These are phyloP conservation scores for Geotrichum histeridarum DNA, from an alignment of 1,139 yeast genomes.

Conservation along the genomic window DNA sequence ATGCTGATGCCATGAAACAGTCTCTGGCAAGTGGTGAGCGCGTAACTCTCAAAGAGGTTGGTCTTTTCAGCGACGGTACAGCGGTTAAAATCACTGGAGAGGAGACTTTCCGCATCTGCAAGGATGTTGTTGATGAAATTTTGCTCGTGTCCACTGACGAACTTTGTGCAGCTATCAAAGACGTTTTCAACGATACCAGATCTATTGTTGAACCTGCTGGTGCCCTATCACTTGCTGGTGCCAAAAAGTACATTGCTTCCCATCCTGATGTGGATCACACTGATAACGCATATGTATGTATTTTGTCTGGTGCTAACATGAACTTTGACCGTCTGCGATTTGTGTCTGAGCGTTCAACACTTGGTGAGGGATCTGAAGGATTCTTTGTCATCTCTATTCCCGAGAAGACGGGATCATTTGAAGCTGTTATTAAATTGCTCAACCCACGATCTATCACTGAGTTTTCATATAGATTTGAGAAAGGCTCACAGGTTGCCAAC, in stretches of 20 bases:
- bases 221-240: slow-evolving; percentile 91
- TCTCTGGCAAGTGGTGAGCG: slow-evolving; percentile 58
- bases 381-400: slow-evolving; percentile 87
- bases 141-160: slow-evolving; percentile 88
- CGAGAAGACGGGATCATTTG: slow-evolving; percentile 86
- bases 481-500: slow-evolving; percentile 53
- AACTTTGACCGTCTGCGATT: slow-evolving; percentile 92
- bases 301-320: slow-evolving; percentile 95
- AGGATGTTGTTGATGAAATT: slow-evolving; percentile 79
- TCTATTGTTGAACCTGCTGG: slow-evolving; percentile 96
- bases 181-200: slow-evolving; percentile 91
- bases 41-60: slow-evolving; percentile 62
- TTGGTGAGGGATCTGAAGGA: slow-evolving; percentile 96
- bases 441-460: slow-evolving; percentile 90
- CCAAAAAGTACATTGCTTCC: slow-evolving; percentile 66
- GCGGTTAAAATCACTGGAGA: slow-evolving; percentile 88
- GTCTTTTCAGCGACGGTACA: slow-evolving; percentile 99
- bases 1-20: slow-evolving; percentile 83
- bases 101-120: slow-evolving; percentile 81
- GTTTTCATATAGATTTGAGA: slow-evolving; percentile 74
- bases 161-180: slow-evolving; percentile 95
- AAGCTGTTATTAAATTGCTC: slow-evolving; percentile 63
- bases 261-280: slow-evolving; percentile 58
- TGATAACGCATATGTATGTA: slow-evolving; percentile 61
- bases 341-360: slow-evolving; percentile 95